Evolutionary conservation across 306 rosid species (phyloP).

Genomic region (Quercus ilex): DNA sequence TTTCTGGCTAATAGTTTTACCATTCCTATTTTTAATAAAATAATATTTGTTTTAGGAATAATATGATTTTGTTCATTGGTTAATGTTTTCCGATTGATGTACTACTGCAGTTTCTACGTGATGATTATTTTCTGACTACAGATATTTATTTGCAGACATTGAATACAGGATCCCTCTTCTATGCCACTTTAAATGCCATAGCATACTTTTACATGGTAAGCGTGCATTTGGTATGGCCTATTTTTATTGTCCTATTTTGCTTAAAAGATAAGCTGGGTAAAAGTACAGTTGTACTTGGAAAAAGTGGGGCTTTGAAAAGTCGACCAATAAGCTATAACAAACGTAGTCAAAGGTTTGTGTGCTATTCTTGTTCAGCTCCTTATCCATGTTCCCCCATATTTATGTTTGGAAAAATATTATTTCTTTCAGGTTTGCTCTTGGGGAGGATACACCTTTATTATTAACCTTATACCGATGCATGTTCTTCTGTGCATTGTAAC

Average conservation of each 20-base stretch:
- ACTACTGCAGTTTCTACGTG: slow-evolving; percentile 14
- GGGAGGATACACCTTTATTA: slow-evolving; percentile 99
- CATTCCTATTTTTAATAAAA: slow-evolving; percentile 8
- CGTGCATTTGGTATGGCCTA: not conserved
- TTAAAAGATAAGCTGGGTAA: too few relatives aligned
- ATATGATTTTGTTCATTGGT: not conserved
- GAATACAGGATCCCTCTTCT: slow-evolving; percentile 97
- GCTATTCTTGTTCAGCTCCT: slow-evolving; percentile 14
- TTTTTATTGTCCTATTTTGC: too few relatives aligned
- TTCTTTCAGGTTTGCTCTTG: slow-evolving; percentile 93
- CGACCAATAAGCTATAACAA: too few relatives aligned
- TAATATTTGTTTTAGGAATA: not conserved
- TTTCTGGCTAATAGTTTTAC: not conserved
- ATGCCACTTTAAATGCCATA: slow-evolving; percentile 89
- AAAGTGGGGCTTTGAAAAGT: too few relatives aligned
- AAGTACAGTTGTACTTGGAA: too few relatives aligned
- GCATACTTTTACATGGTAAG: slow-evolving; percentile 98
- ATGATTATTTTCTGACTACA: slow-evolving; percentile 37
- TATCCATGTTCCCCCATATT: slow-evolving; percentile 13
- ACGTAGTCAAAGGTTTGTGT: not conserved
- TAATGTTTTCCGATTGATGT: not conserved
- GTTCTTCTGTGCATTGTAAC: slow-evolving; percentile 91
- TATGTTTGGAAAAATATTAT: slow-evolving; percentile 19
- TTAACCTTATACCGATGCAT: slow-evolving; percentile 99
- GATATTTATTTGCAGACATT: slow-evolving; percentile 59